A percentile compares a stretch with the other conserved stretches of the same genome.
Evolutionary conservation across 2,329 filamentous ascomycete species (phyloP).

Genomic region (Fusarium nematophilum): DNA sequence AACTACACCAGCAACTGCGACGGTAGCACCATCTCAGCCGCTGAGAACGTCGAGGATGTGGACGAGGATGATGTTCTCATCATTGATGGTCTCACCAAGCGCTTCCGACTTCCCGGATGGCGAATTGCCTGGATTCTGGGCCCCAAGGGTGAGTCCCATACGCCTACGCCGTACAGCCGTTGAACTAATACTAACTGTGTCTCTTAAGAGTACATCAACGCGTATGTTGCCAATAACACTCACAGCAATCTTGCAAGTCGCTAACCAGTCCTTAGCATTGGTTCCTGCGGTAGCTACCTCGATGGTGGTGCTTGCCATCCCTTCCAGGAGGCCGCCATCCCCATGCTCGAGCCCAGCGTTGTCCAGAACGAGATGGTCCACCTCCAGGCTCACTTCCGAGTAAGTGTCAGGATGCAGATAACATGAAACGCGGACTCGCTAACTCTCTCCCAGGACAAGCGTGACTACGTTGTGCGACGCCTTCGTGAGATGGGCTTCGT

Average conservation of each 20-base stretch:
- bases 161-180: background rate
- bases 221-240: slow-evolving; percentile 56
- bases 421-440: slow-evolving; percentile 11
- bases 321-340: slow-evolving; percentile 92
- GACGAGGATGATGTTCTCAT: slow-evolving; percentile 92
- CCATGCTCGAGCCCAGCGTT: slow-evolving; percentile 88
- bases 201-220: slow-evolving; percentile 82
- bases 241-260: background rate
- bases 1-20: slow-evolving; percentile 96
- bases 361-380: slow-evolving; percentile 90
- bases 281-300: slow-evolving; percentile 91
- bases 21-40: slow-evolving; percentile 87
- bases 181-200: slow-evolving; percentile 21
- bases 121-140: slow-evolving; percentile 96
- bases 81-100: slow-evolving; percentile 95
- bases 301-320: slow-evolving; percentile 95
- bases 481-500: slow-evolving; percentile 88
- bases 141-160: slow-evolving; percentile 71
- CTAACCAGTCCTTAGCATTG: slow-evolving; percentile 65
- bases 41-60: slow-evolving; percentile 90
- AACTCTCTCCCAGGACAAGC: slow-evolving; percentile 72
- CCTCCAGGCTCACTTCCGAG: slow-evolving; percentile 86
- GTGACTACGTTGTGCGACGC: slow-evolving; percentile 87
- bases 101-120: slow-evolving; percentile 96
- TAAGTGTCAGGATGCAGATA: slow-evolving; percentile 46